Conservation (phyloP, 345 rosid species). For the Populus nigra region DNA sequence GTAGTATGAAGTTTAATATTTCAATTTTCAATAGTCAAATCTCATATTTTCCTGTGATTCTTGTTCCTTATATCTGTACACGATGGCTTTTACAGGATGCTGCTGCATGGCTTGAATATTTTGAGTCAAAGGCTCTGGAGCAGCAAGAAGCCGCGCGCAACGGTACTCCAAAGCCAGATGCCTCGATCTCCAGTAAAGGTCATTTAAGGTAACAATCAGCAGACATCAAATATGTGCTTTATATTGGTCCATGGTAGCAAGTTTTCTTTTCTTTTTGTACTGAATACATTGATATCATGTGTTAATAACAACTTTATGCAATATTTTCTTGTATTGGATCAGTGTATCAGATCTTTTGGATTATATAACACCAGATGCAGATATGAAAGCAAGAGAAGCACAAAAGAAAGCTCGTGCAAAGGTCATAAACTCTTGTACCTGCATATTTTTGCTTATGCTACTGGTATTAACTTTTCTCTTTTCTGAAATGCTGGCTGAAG, state of each 20-base stretch:
- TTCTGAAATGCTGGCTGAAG: slow-evolving; percentile 7
- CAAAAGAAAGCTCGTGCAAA: slow-evolving; percentile 91
- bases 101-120: slow-evolving; percentile 40
- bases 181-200: slow-evolving; percentile 39
- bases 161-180: slow-evolving; percentile 38
- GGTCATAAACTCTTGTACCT: slow-evolving; percentile 42
- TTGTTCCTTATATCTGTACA: not conserved
- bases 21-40: slow-evolving; percentile 8
- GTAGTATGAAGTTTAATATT: slow-evolving; percentile 12
- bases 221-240: not conserved
- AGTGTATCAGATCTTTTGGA: slow-evolving; percentile 98
- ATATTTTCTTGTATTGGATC: slow-evolving; percentile 26
- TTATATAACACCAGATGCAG: slow-evolving; percentile 89
- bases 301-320: slow-evolving; percentile 5
- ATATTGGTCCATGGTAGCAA: not conserved
- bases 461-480: slow-evolving; percentile 1
- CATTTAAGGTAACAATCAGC: slow-evolving; percentile 31
- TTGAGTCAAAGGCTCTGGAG: slow-evolving; percentile 37
- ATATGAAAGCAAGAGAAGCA: slow-evolving; percentile 80
- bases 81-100: slow-evolving; percentile 28
- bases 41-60: not conserved
- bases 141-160: slow-evolving; percentile 41
- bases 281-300: not conserved
- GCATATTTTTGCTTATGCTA: slow-evolving; percentile 3
- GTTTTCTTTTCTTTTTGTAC: not conserved